A percentile compares a stretch with the other conserved stretches of the same genome.
Conservation (phyloP, 441 rosid species). For the Geranium incanum region DNA sequence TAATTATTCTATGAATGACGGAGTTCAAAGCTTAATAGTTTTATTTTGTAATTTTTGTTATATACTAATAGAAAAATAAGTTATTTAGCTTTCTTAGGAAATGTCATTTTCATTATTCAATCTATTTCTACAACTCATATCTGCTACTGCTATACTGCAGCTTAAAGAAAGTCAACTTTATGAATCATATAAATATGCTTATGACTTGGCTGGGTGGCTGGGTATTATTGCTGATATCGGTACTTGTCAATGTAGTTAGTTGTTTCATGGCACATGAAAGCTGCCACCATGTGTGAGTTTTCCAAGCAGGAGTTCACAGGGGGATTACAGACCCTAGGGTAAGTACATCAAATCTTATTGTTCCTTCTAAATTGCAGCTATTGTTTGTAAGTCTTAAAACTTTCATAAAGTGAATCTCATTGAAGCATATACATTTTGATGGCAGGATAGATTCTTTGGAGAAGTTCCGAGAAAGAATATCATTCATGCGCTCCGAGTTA, state of each 20-base stretch:
- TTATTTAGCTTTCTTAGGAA: background rate
- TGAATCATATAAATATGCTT: background rate
- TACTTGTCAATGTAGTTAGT: slow-evolving; percentile 55
- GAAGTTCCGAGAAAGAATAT: slow-evolving; percentile 61
- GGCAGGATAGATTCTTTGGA: slow-evolving; percentile 78
- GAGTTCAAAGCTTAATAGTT: no score
- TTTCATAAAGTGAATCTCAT: slow-evolving; percentile 14
- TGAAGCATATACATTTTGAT: slow-evolving; percentile 22
- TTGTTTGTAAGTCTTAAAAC: slow-evolving; percentile 9
- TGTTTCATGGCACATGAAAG: slow-evolving; percentile 98
- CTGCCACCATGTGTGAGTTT: slow-evolving; percentile 92
- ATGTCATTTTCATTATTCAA: background rate
- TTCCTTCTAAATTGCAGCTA: slow-evolving; percentile 1
- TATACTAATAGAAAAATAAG: no score
- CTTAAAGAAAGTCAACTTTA: slow-evolving; percentile 1
- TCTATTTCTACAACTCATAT: background rate
- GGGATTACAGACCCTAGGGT: slow-evolving; percentile 81
- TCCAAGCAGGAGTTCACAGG: slow-evolving; percentile 77
- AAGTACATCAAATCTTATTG: slow-evolving; percentile 20
- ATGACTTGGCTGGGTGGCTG: slow-evolving; percentile 12
- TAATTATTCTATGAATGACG: no score
- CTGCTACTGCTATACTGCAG: background rate
- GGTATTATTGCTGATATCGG: slow-evolving; percentile 8
- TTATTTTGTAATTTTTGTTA: no score
- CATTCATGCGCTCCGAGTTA: slow-evolving; percentile 64